Base-by-base conservation (phyloP, 2,329 filamentous ascomycete species). In the Colletotrichum endophyticum region DNA sequence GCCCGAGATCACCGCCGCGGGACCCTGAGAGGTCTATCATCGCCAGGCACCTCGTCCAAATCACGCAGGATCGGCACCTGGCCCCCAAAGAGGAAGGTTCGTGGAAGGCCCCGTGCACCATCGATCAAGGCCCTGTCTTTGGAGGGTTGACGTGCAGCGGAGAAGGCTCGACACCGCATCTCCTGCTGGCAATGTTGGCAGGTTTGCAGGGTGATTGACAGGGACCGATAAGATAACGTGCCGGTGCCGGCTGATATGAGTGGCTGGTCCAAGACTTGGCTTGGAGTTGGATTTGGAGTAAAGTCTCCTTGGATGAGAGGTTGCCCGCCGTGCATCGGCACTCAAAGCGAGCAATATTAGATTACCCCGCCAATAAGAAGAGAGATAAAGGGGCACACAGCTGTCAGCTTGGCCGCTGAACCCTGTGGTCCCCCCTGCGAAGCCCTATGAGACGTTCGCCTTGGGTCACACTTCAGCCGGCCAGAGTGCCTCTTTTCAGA, bases 151-250 rank as follows among this genome's bases (percentile, higher is more conserved):
- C 36, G 72, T 71, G 75, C 66, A 71, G 75, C 72, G 75, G 75
- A 73, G 57, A 73, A 34, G 63, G n/a, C 28, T 39, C 68, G 56
- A 73, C 11, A 69, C 30, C 22, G 30, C 49, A 53, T 62, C 28
- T 28, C 25, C 15, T 57, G 27, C 71, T 32, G 34, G 13, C 36
- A 27, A 22, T 30, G 16, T 22, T 30, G 30, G 57, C 30, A 32
- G 30, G 28, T 66, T 30, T 53, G 69, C 73, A 73, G 71, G 44
- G 71, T 73, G 64, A 69, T 64, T 71, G 66, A 74, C 66, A 70
- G 75, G 66, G 72, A 49, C 71, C 66, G 66, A 77, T 75, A 77
- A 77, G 75, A 77, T 77, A 77, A 77, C 75, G 75, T 77, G 75
- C 66, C 49, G 72, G 16, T 71, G 56, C 67, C 53, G 64, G 59